Percentiles rank a stretch among this genome's conserved stretches.
Evolutionary conservation across 257 asterid species (phyloP).

Genomic region (Solanum ahanhuiri): DNA sequence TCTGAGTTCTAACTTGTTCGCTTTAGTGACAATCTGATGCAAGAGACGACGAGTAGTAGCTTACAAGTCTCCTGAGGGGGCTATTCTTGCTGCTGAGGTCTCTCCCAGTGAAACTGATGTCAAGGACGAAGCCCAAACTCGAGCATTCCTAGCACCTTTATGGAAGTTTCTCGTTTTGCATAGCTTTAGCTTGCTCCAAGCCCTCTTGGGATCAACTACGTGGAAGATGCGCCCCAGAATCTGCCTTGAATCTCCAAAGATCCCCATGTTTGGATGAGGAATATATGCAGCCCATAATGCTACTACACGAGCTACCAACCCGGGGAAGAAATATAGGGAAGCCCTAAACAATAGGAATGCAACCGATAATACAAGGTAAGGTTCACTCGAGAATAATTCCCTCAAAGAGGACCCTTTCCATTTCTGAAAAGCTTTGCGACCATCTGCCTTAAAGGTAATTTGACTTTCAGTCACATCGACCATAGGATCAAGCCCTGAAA

Average conservation of each 20-base stretch:
- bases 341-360: slow-evolving; percentile 37
- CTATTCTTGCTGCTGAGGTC: slow-evolving; percentile 34
- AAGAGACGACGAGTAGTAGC: neutral
- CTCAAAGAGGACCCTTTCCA: slow-evolving; percentile 24
- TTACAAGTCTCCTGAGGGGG: slow-evolving; percentile 26
- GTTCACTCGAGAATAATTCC: slow-evolving; percentile 27
- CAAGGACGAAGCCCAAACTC: slow-evolving; percentile 80
- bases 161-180: slow-evolving; percentile 56
- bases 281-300: slow-evolving; percentile 44
- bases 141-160: slow-evolving; percentile 56
- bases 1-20: neutral
- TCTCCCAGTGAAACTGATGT: slow-evolving; percentile 63
- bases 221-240: slow-evolving; percentile 41
- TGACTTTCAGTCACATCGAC: slow-evolving; percentile 22
- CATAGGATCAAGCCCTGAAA: slow-evolving; percentile 38
- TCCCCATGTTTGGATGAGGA: slow-evolving; percentile 45
- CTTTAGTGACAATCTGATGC: slow-evolving; percentile 2
- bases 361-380: slow-evolving; percentile 32
- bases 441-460: slow-evolving; percentile 1
- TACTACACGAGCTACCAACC: slow-evolving; percentile 19
- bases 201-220: slow-evolving; percentile 47
- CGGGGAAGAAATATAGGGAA: slow-evolving; percentile 30
- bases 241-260: slow-evolving; percentile 58
- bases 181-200: slow-evolving; percentile 48
- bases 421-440: neutral